phyloP scores from a whole-genome alignment of 2,329 filamentous ascomycete species.

The Fusarium austroafricanum region DNA sequence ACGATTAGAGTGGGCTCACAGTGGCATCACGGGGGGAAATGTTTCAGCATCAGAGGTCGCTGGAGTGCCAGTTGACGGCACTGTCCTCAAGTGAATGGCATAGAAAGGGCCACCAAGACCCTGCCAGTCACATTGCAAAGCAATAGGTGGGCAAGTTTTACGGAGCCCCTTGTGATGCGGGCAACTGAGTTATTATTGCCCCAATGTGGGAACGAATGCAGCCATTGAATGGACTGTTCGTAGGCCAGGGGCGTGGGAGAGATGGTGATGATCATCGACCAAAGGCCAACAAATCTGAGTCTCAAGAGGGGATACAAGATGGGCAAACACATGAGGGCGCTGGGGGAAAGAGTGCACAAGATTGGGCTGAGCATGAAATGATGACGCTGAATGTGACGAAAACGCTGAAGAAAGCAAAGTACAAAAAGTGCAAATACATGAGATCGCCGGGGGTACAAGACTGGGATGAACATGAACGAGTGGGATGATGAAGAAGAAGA shows the following conservation, averaged over 20 bases:
- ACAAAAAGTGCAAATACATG: background rate
- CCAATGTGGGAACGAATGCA: fast-evolving
- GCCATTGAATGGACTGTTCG: slow-evolving; percentile 8
- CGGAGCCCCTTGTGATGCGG: background rate
- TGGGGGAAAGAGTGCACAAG: background rate
- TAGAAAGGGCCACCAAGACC: background rate
- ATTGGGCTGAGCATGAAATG: background rate
- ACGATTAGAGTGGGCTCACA: slow-evolving; percentile 2
- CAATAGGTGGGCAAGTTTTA: too few species aligned
- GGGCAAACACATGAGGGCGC: slow-evolving; percentile 18
- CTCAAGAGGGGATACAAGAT: slow-evolving; percentile 4
- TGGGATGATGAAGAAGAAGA: slow-evolving; percentile 1
- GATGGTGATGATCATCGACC: slow-evolving; percentile 24
- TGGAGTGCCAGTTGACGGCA: background rate
- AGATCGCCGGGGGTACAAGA: background rate
- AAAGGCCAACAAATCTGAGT: slow-evolving; percentile 23
- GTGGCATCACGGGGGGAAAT: slow-evolving; percentile 9
- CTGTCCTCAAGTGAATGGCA: slow-evolving; percentile 6
- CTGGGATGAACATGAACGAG: background rate
- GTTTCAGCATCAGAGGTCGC: background rate
- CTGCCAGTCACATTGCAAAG: background rate
- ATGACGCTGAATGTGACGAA: background rate
- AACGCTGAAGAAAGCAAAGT: background rate
- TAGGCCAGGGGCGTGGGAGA: background rate
- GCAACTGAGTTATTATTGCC: slow-evolving; percentile 12